Evolutionary conservation across 192 early-diverging fungal genomes (phyloP).

Genomic region (Backusella australiensis): DNA sequence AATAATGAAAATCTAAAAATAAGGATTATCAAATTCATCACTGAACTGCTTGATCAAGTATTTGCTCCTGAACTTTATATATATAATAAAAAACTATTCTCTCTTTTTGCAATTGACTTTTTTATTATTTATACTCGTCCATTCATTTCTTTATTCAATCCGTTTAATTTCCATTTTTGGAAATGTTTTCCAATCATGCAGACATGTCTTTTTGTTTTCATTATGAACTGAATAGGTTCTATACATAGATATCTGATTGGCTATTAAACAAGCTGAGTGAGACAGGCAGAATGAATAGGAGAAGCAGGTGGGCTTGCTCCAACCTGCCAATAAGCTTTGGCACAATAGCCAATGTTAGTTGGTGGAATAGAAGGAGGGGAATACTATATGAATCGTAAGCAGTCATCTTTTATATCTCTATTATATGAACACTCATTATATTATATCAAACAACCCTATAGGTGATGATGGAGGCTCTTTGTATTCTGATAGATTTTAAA

Average conservation of each 20-base stretch:
- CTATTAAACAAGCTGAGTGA: neutral
- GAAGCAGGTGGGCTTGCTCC: neutral
- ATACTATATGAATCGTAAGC: too few relatives aligned
- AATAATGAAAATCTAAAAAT: neutral
- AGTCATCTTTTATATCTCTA: too few relatives aligned
- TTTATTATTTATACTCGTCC: neutral
- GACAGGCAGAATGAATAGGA: neutral
- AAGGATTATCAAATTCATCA: neutral
- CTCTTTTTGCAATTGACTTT: too few relatives aligned
- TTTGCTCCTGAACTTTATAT: neutral
- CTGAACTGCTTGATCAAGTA: neutral
- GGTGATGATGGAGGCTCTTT: too few relatives aligned
- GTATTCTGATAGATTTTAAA: too few relatives aligned
- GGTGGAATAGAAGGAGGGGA: too few relatives aligned
- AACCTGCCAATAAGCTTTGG: neutral
- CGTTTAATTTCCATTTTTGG: neutral
- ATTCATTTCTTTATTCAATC: neutral
- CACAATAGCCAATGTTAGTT: too few relatives aligned
- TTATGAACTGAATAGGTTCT: neutral
- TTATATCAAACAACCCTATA: too few relatives aligned
- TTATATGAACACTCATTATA: too few relatives aligned
- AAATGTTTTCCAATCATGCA: neutral
- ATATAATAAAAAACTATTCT: neutral
- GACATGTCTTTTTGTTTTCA: neutral
- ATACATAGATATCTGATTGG: neutral